A percentile compares a stretch with the other conserved stretches of the same genome.
phyloP scores from a whole-genome alignment of 495 filamentous ascomycete genomes.

The Penicillium crystallinum region DNA sequence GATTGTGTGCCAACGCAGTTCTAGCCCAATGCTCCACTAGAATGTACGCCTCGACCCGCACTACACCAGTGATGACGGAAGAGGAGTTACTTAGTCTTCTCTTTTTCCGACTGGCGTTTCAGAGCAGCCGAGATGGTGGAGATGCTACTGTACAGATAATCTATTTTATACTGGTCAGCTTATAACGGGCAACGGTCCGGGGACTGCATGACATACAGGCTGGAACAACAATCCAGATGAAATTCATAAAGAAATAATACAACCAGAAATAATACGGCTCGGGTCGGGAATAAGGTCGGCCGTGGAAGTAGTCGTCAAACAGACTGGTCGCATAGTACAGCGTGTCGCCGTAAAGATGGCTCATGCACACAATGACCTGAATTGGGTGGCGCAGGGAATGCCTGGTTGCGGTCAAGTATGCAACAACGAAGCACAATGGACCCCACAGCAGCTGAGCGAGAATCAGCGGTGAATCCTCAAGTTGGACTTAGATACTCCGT shows the following conservation, averaged over 20 bases:
- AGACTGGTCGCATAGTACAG: conserved; percentile 82
- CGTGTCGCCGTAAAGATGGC: conserved; percentile 79
- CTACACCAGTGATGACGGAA: conserved; percentile 20
- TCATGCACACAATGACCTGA: conserved; percentile 67
- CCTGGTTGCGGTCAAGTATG: conserved; percentile 52
- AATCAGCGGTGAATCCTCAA: conserved; percentile 7
- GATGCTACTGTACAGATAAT: conserved; percentile 50
- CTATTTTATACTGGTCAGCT: conserved; percentile 26
- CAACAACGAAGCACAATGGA: conserved; percentile 68
- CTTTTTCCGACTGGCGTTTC: conserved; percentile 25
- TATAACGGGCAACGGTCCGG: neutral
- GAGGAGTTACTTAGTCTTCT: conserved; percentile 32
- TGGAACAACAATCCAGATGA: conserved; percentile 80
- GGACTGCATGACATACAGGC: conserved; percentile 35
- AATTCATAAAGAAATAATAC: conserved; percentile 83
- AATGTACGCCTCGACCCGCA: conserved; percentile 5
- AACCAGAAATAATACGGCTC: conserved; percentile 82
- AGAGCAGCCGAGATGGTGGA: conserved; percentile 44
- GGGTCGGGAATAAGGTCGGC: conserved; percentile 62
- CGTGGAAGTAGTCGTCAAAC: conserved; percentile 56
- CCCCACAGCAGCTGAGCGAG: conserved; percentile 61
- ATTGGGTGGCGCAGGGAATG: conserved; percentile 64
- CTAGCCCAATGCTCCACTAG: conserved; percentile 7
- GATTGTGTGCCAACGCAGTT: neutral
- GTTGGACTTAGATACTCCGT: neutral